Evolutionary conservation across 2,329 filamentous ascomycete species (phyloP), one percentile per base, ranked within the genome.

Genomic region (Dactylellina haptotyla): DNA sequence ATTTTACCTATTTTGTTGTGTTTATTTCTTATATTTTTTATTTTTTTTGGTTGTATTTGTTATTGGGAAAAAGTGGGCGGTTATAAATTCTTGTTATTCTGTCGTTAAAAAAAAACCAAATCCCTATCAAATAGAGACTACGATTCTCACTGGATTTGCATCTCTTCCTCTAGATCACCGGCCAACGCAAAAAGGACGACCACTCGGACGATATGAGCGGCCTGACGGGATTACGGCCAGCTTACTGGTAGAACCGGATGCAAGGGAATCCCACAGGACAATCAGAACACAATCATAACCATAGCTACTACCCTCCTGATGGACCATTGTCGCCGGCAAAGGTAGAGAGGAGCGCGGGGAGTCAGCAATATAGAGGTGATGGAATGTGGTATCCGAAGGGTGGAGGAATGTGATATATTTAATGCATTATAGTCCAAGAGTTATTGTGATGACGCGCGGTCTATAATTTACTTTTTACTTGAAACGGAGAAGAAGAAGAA

Each of bases 171-270:
- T 76, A 90, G 88, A 80, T 90, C 78, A 86, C 86, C 46, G 90
- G 90, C 14, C 89, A 92, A 78, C 84, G 89, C 73, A 91, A 90
- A 81, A 89, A 87, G 78, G 89, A 91, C 66, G 85, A 88, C 69
- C 83, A 84, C 20, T 81, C 82, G 25, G 81, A 83, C 34, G 74
- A 76, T 12, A 76, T 85, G 76, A 83, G 85, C 23, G 85, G 84
- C 77, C 88, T 89, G 79, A 83, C 85, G 37, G 87, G 87, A 16
- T 79, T 89, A 77, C 83, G 87, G 75, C 86, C 87, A 61, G 82
- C 85, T 18, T 88, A 88, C 78, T 88, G 86, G 86, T 87, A 84
- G 78, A 59, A 39, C 51, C 53, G 41, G 25, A 30, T 30, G 2
- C n/a, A n/a, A n/a, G n/a, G n/a, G n/a, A n/a, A n/a, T n/a, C n/a